These are phyloP conservation scores for Prosopis cineraria DNA, from an alignment of 306 rosid genomes.

Conservation along the genomic window DNA sequence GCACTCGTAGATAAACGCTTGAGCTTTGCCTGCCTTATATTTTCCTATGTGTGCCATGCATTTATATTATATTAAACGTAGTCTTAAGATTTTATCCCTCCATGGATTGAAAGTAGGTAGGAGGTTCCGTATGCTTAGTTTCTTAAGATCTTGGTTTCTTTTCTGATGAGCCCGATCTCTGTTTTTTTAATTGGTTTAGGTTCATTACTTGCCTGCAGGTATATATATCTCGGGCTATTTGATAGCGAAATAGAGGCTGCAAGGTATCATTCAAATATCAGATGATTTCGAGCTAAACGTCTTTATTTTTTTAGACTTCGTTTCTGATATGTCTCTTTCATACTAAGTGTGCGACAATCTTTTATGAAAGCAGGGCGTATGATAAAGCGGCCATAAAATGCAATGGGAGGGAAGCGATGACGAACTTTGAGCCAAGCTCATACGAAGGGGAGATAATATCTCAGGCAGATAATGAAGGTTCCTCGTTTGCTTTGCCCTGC, in stretches of 20 bases:
- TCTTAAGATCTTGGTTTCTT: conserved; percentile 30
- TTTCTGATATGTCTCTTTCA: conserved; percentile 5
- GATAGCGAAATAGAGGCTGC: conserved; percentile 95
- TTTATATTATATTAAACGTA: background rate
- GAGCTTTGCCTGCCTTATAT: background rate
- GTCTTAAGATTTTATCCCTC: background rate
- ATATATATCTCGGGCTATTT: conserved; percentile 90
- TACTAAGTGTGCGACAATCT: conserved; percentile 17
- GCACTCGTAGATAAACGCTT: background rate
- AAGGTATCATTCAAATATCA: conserved; percentile 54
- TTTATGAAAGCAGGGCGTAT: conserved; percentile 72
- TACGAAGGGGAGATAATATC: conserved; percentile 57
- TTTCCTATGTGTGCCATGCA: background rate
- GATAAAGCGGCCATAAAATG: conserved; percentile 89
- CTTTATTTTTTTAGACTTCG: conserved; percentile 20
- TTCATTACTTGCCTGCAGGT: conserved; percentile 72
- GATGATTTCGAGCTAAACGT: conserved; percentile 23
- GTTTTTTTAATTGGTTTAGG: conserved; percentile 39
- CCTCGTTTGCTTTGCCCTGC: background rate
- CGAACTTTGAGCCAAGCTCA: conserved; percentile 74
- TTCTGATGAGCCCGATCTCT: conserved; percentile 28
- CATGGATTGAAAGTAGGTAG: background rate
- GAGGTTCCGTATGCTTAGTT: conserved; percentile 1
- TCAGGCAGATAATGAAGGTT: conserved; percentile 60
- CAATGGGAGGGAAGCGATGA: conserved; percentile 89